Percentiles rank a stretch among this genome's conserved stretches.
phyloP scores from a whole-genome alignment of 139 green algal species.

The Asterochloris sp. region DNA sequence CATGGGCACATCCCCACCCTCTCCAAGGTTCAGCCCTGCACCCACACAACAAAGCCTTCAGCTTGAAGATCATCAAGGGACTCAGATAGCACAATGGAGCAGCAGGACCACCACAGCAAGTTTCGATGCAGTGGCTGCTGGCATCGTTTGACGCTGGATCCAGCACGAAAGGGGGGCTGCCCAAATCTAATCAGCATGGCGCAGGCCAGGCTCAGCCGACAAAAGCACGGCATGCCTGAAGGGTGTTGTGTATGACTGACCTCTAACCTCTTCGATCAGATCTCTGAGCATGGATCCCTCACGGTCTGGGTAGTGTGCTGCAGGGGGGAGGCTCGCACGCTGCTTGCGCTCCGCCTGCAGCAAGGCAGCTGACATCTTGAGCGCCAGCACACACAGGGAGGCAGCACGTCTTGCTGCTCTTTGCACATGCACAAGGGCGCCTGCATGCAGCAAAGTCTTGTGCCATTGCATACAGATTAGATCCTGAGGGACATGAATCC shows the following conservation, averaged over 20 bases:
- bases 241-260: slow-evolving; percentile 3
- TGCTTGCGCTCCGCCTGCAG: slow-evolving; percentile 15
- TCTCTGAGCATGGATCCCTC: slow-evolving; percentile 26
- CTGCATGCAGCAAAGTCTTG: too few relatives aligned
- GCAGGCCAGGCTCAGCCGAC: not conserved
- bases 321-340: slow-evolving; percentile 12
- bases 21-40: not conserved
- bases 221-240: not conserved
- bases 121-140: not conserved
- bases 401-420: too few relatives aligned
- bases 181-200: not conserved
- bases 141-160: not conserved
- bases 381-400: too few relatives aligned
- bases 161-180: not conserved
- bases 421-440: too few relatives aligned
- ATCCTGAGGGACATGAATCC: not conserved
- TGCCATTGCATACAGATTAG: not conserved
- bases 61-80: not conserved
- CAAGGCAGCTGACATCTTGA: not conserved
- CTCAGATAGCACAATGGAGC: not conserved
- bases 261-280: slow-evolving; percentile 29
- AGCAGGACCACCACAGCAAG: not conserved
- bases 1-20: not conserved
- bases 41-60: not conserved
- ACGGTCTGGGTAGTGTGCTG: slow-evolving; percentile 25